phyloP scores from a whole-genome alignment of 805 yeast species.

The Kodamaea lidongshanica region DNA sequence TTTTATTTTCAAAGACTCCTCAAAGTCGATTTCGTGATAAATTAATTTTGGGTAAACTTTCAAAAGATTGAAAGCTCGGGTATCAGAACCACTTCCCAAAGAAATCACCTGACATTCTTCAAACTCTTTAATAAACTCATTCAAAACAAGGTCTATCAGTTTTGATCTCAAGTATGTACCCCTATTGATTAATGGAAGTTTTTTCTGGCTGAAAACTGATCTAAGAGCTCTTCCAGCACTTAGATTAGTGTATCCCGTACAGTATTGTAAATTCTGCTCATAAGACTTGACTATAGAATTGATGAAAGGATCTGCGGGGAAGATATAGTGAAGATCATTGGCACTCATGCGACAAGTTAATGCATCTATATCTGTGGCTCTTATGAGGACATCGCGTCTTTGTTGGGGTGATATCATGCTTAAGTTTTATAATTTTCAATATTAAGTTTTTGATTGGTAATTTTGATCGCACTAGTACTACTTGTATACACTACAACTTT shows the following conservation, averaged over 20 bases:
- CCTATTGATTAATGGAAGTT: constrained; percentile 61
- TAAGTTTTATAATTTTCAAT: constrained; percentile 4
- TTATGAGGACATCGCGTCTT: constrained; percentile 39
- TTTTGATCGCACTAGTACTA: not conserved
- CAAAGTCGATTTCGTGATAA: constrained; percentile 63
- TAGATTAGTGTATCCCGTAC: constrained; percentile 33
- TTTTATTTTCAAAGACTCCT: constrained; percentile 47
- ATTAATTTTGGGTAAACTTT: constrained; percentile 21
- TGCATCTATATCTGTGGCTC: constrained; percentile 66
- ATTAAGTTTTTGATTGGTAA: not conserved
- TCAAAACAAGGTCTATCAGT: constrained; percentile 44
- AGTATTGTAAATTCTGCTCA: constrained; percentile 30
- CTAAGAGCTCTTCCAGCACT: constrained; percentile 37
- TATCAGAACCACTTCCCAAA: constrained; percentile 79
- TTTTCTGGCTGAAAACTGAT: constrained; percentile 35
- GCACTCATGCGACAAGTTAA: constrained; percentile 58
- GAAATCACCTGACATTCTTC: constrained; percentile 50
- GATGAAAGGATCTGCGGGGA: constrained; percentile 33
- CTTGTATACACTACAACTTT: constrained; percentile 11
- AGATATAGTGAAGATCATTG: constrained; percentile 41
- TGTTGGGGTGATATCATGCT: constrained; percentile 29
- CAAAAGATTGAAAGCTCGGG: constrained; percentile 53
- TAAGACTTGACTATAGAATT: constrained; percentile 30
- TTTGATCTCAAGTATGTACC: constrained; percentile 62
- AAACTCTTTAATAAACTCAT: constrained; percentile 32